Conservation (phyloP, 129 eudicot species). For the Dittrichia graveolens region DNA sequence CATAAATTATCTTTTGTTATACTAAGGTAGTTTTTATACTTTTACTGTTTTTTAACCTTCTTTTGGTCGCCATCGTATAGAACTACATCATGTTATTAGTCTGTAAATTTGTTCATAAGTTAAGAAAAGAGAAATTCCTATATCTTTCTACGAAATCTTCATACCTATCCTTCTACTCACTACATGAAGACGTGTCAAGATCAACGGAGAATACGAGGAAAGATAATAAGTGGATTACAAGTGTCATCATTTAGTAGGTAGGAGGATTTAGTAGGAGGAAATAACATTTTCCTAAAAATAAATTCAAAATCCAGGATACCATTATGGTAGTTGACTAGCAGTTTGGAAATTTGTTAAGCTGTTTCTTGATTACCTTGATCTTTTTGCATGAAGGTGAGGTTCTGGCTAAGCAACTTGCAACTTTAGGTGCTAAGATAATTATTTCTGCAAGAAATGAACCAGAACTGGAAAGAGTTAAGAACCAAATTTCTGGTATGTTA, state of each 20-base stretch:
- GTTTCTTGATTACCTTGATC: conserved; percentile 14
- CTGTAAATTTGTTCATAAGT: not conserved
- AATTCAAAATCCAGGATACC: not conserved
- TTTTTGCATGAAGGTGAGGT: conserved; percentile 63
- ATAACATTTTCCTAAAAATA: no score
- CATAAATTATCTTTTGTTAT: not conserved
- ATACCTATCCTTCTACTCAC: no score
- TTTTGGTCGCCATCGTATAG: conserved; percentile 5
- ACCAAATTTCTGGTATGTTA: conserved; percentile 59
- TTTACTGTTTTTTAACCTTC: not conserved
- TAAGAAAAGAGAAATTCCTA: not conserved
- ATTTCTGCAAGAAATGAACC: conserved; percentile 87
- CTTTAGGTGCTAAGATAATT: conserved; percentile 88
- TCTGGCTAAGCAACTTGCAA: conserved; percentile 85
- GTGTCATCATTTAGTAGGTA: not conserved
- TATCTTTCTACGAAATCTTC: no score
- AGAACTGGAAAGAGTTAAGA: conserved; percentile 85
- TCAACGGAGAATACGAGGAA: no score
- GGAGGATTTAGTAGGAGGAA: no score
- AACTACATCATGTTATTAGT: conserved; percentile 8
- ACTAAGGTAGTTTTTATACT: not conserved
- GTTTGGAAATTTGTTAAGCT: not conserved
- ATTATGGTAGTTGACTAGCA: not conserved
- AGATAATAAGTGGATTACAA: no score
- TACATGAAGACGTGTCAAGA: no score